Evolutionary conservation across 1,139 yeast genomes (phyloP).

Genomic region (Yamadazyma sp.): DNA sequence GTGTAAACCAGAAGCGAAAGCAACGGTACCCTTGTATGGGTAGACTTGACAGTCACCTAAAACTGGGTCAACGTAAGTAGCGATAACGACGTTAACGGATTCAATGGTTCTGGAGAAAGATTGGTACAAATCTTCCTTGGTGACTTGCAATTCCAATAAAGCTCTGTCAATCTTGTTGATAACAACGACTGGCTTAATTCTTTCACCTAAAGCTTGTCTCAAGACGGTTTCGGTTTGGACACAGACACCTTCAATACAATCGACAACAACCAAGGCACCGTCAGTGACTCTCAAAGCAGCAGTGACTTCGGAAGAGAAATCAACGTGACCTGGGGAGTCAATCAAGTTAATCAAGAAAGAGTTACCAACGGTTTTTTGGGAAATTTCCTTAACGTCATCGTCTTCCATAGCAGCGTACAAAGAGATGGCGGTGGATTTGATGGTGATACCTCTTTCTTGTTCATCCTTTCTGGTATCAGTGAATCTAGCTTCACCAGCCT

Average conservation of each 20-base stretch:
- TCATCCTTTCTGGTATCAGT: slow-evolving; percentile 99
- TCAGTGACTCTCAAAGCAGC: slow-evolving; percentile 99
- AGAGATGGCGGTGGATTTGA: slow-evolving; percentile 98
- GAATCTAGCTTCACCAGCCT: slow-evolving; percentile 99
- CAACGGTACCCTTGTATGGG: slow-evolving; percentile 99
- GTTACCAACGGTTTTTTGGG: slow-evolving; percentile 93
- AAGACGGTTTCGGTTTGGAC: slow-evolving; percentile 99
- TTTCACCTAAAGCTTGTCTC: slow-evolving; percentile 99
- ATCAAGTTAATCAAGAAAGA: slow-evolving; percentile 96
- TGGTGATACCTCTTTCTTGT: slow-evolving; percentile 99
- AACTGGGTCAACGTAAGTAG: slow-evolving; percentile 89
- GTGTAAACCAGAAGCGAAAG: slow-evolving; percentile 99
- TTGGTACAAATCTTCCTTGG: slow-evolving; percentile 99
- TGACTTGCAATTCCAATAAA: slow-evolving; percentile 95
- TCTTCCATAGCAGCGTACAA: slow-evolving; percentile 87
- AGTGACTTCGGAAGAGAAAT: slow-evolving; percentile 99
- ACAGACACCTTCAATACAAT: slow-evolving; percentile 99
- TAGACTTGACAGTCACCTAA: slow-evolving; percentile 97
- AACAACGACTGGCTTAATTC: slow-evolving; percentile 98
- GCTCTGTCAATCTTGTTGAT: slow-evolving; percentile 99
- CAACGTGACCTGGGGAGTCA: slow-evolving; percentile 99
- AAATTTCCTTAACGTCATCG: slow-evolving; percentile 91
- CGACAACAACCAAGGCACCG: slow-evolving; percentile 99
- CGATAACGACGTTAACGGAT: slow-evolving; percentile 97
- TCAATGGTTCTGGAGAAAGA: slow-evolving; percentile 98